Evolutionary conservation across 139 green algal species (phyloP).

Genomic region (Tetraselmis chui): DNA sequence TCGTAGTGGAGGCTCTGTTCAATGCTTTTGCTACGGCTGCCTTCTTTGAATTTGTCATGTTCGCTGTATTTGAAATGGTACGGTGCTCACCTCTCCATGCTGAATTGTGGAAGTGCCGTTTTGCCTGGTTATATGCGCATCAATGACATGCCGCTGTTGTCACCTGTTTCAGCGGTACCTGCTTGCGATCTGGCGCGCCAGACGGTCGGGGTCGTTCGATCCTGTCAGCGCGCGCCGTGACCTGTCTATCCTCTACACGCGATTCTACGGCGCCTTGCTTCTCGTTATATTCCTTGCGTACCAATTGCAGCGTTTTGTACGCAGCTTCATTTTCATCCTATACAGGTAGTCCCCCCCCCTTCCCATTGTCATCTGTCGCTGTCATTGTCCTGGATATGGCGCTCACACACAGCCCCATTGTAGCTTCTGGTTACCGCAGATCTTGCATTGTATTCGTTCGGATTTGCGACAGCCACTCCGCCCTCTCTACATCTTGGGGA

Average conservation of each 20-base stretch:
- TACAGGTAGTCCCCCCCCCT: constrained; percentile 15
- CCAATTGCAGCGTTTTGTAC: constrained; percentile 35
- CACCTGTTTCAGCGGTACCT: constrained; percentile 48
- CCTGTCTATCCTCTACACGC: constrained; percentile 68
- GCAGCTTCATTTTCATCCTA: constrained; percentile 39
- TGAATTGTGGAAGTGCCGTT: too few species aligned
- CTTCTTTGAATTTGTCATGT: constrained; percentile 78
- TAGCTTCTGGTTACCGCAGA: constrained; percentile 82
- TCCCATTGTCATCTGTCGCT: too few species aligned
- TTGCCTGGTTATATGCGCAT: too few species aligned
- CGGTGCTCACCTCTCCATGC: too few species aligned
- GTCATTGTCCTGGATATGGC: too few species aligned
- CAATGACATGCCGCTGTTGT: too few species aligned
- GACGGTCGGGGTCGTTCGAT: constrained; percentile 32
- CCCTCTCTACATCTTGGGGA: constrained; percentile 71
- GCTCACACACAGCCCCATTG: too few species aligned
- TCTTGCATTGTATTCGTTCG: constrained; percentile 48
- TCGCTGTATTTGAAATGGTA: constrained; percentile 83
- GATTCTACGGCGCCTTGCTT: constrained; percentile 74
- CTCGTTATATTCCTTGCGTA: constrained; percentile 49
- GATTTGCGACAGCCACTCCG: constrained; percentile 60
- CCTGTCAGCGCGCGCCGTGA: constrained; percentile 57
- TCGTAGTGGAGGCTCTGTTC: constrained; percentile 77
- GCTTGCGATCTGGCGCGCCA: constrained; percentile 69
- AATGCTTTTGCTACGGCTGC: constrained; percentile 64